Evolutionary conservation across 164 flowering plant genomes (phyloP).

Genomic region (Umbilicus rupestris): DNA sequence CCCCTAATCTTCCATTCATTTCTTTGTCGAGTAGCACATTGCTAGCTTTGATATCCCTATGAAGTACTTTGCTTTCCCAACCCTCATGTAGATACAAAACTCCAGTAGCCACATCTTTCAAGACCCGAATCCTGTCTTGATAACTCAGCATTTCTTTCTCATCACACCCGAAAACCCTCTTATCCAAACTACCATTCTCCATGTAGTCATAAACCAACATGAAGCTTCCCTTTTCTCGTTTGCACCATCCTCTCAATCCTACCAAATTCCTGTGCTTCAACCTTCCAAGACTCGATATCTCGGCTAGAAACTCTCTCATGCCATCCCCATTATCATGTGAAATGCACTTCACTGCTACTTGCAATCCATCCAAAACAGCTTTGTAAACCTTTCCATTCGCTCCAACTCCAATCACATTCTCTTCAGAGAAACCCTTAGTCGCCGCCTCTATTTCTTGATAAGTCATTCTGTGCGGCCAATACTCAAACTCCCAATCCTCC

Average conservation of each 20-base stretch:
- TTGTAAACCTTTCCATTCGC: conserved; percentile 63
- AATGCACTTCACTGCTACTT: conserved; percentile 53
- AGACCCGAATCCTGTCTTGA: conserved; percentile 32
- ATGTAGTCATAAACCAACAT: conserved; percentile 54
- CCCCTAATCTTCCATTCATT: conserved; percentile 60
- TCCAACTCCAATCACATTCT: conserved; percentile 57
- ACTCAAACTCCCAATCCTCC: conserved; percentile 74
- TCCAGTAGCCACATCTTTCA: conserved; percentile 54
- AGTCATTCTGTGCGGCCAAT: conserved; percentile 57
- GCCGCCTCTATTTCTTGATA: conserved; percentile 39
- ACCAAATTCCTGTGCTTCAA: conserved; percentile 57
- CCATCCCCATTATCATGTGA: conserved; percentile 38
- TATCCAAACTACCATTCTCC: conserved; percentile 71
- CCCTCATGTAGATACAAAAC: conserved; percentile 55
- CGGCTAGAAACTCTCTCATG: conserved; percentile 47
- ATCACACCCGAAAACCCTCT: conserved; percentile 38
- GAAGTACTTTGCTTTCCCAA: conserved; percentile 54
- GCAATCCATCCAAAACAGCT: conserved; percentile 36
- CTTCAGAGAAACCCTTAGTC: conserved; percentile 41
- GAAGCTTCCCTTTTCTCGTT: conserved; percentile 42
- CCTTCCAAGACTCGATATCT: conserved; percentile 56
- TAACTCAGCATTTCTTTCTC: conserved; percentile 25
- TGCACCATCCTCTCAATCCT: conserved; percentile 68
- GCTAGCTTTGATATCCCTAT: conserved; percentile 69
- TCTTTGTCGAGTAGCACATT: conserved; percentile 57